Conservation (phyloP, 2,329 filamentous ascomycete genomes). For the Aureobasidium sp. region DNA sequence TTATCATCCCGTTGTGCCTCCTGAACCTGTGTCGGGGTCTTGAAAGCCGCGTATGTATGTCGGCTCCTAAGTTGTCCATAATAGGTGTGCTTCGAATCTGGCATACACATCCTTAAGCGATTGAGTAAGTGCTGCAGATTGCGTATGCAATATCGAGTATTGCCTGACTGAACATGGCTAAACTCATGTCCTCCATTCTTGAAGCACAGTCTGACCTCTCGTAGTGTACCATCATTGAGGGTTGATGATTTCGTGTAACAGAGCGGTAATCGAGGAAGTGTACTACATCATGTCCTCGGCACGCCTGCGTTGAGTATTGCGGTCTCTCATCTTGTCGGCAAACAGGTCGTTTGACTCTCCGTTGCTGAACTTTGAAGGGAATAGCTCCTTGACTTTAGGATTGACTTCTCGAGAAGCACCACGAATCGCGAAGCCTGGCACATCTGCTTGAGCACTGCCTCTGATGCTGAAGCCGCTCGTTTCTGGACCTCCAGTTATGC, state of each 20-base stretch:
- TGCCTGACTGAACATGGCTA: no score
- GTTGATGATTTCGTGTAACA: background rate
- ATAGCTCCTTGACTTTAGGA: conserved; percentile 27
- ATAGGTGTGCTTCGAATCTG: background rate
- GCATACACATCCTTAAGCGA: background rate
- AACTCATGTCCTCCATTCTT: background rate
- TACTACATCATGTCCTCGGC: conserved; percentile 18
- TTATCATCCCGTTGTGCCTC: background rate
- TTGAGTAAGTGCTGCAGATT: background rate
- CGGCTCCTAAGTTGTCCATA: background rate
- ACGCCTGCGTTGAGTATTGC: conserved; percentile 23
- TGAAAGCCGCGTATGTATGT: background rate
- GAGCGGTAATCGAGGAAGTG: conserved; percentile 3
- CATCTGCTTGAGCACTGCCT: conserved; percentile 22
- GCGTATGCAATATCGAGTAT: background rate
- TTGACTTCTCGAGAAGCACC: conserved; percentile 24
- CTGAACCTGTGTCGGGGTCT: background rate
- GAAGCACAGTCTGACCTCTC: background rate
- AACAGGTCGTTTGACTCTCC: conserved; percentile 27
- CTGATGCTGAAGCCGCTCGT: conserved; percentile 29
- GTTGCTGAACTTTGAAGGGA: conserved; percentile 25
- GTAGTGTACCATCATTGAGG: background rate
- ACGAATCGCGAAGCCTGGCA: conserved; percentile 25
- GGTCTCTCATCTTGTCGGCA: conserved; percentile 26
- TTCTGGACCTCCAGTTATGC: conserved; percentile 18